phyloP scores from a whole-genome alignment of 495 filamentous ascomycete species.

The Aspergillus steynii region DNA sequence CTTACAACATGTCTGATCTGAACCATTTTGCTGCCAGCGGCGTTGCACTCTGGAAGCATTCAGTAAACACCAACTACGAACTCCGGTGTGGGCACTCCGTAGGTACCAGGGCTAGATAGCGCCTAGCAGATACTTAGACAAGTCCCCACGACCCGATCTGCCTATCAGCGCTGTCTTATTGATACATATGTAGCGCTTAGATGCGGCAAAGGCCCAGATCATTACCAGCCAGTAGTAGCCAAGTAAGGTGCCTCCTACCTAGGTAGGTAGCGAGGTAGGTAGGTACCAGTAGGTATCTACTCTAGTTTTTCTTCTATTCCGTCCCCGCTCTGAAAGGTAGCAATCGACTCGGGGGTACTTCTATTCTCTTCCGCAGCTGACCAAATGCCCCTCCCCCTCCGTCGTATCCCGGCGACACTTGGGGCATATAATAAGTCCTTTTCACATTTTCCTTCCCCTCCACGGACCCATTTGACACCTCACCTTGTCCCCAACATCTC shows the following conservation, averaged over 20 bases:
- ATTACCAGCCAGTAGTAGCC: no score
- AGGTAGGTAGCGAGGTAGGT: no score
- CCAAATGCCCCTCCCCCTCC: conserved; percentile 47
- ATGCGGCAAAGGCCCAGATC: conserved; percentile 5
- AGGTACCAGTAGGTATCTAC: no score
- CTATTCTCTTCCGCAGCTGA: conserved; percentile 15
- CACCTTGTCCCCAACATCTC: conserved; percentile 6
- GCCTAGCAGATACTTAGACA: no score
- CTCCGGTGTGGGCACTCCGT: no score
- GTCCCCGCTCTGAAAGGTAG: conserved; percentile 9
- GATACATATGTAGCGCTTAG: conserved; percentile 12
- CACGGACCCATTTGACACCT: conserved; percentile 2
- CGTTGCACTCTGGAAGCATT: not conserved
- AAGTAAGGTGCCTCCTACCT: no score
- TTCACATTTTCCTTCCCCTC: conserved; percentile 10
- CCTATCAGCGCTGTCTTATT: not conserved
- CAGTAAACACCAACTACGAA: not conserved
- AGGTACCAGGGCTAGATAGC: no score
- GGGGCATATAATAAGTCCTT: conserved; percentile 16
- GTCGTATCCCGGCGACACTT: conserved; percentile 32
- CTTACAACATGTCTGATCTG: not conserved
- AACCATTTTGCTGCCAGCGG: not conserved
- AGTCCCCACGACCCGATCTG: not conserved
- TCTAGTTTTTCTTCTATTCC: not conserved
- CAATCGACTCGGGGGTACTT: conserved; percentile 10